phyloP scores from a whole-genome alignment of 306 rosid genomes.

The Lupinus albus region DNA sequence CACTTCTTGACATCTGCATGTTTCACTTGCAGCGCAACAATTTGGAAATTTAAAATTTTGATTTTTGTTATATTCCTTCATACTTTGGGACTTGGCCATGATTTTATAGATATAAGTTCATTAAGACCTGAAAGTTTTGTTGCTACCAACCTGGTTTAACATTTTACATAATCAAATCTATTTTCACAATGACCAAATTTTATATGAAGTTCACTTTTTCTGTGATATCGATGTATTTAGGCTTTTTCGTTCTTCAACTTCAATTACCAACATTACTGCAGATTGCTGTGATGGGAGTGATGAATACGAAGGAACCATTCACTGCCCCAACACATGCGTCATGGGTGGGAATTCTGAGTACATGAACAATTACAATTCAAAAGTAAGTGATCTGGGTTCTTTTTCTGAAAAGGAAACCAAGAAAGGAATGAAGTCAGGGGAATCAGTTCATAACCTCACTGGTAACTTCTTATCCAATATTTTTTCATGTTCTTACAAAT shows the following conservation, averaged over 20 bases:
- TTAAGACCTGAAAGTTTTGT: too few relatives aligned
- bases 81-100: not conserved
- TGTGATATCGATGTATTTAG: conserved; percentile 5
- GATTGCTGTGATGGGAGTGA: conserved; percentile 96
- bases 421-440: conserved; percentile 55
- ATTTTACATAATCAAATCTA: not conserved
- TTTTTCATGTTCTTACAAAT: conserved; percentile 20
- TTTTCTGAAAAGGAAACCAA: conserved; percentile 40
- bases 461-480: conserved; percentile 50
- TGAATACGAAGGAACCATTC: conserved; percentile 66
- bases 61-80: conserved; percentile 18
- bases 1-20: conserved; percentile 1
- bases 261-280: conserved; percentile 45
- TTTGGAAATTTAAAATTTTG: not conserved
- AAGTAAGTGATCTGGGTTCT: conserved; percentile 27
- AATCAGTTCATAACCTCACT: conserved; percentile 52
- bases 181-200: conserved; percentile 4
- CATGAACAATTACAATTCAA: conserved; percentile 44
- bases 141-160: too few relatives aligned
- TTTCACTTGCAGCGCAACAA: not conserved
- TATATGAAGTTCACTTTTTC: not conserved
- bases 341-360: conserved; percentile 74
- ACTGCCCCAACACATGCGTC: conserved; percentile 75
- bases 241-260: conserved; percentile 14
- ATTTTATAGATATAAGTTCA: too few relatives aligned